phyloP scores from a whole-genome alignment of 1,284 basidiomycete species.

The Malassezia nana region DNA sequence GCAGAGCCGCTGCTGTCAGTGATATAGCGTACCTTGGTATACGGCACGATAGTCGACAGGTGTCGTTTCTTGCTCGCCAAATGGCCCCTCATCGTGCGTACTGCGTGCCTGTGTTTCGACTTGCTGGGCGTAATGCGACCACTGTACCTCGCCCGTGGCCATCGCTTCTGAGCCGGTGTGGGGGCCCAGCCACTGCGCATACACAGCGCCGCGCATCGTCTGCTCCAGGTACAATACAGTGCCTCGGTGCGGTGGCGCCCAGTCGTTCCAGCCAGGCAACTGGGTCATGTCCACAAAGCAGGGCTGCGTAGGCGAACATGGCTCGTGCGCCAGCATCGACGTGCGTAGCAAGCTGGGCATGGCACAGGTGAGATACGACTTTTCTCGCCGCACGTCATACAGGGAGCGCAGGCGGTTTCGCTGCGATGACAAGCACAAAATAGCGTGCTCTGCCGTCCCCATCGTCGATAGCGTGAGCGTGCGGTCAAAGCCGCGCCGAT shows the following conservation, averaged over 20 bases:
- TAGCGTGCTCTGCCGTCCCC: neutral
- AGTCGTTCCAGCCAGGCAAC: neutral
- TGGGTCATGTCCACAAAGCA: neutral
- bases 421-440: constrained; percentile 4
- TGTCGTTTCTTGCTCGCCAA: constrained; percentile 12
- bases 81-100: constrained; percentile 8
- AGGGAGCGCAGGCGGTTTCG: constrained; percentile 6
- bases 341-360: neutral
- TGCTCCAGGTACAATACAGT: constrained; percentile 1
- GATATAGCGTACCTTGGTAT: constrained; percentile 4
- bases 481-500: constrained; percentile 13
- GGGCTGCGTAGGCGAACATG: neutral
- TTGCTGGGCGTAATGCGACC: neutral
- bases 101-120: neutral
- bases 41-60: constrained; percentile 8
- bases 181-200: neutral
- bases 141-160: neutral
- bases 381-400: neutral
- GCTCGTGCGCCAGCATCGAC: neutral
- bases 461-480: neutral
- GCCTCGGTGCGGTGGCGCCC: neutral
- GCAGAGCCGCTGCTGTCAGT: neutral
- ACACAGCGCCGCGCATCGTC: neutral
- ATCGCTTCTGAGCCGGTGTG: too few relatives aligned
- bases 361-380: neutral